Conservation (phyloP, 169 alveolate genomes). For the Cryptosporidium baileyi region DNA sequence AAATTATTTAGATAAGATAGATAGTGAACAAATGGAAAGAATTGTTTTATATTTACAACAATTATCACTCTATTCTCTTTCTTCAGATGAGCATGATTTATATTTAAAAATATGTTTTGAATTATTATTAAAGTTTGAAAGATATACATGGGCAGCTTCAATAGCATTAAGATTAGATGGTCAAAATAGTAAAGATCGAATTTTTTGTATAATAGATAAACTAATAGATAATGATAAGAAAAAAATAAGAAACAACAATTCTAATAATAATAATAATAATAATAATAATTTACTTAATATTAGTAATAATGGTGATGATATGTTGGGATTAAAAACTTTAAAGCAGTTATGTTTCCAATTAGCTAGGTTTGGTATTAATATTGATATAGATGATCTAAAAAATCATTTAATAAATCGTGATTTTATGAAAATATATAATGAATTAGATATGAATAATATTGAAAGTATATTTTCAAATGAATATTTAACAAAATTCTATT, state of each 20-base stretch:
- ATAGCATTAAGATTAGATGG: slow-evolving; percentile 48
- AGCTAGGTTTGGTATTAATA: slow-evolving; percentile 50
- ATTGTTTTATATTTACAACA: slow-evolving; percentile 77
- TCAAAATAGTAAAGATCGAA: slow-evolving; percentile 24
- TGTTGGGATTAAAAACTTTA: slow-evolving; percentile 62
- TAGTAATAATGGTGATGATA: not conserved
- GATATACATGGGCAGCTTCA: slow-evolving; percentile 35
- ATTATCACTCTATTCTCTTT: slow-evolving; percentile 77
- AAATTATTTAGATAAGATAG: slow-evolving; percentile 71
- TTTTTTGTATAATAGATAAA: slow-evolving; percentile 31
- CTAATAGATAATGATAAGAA: not conserved
- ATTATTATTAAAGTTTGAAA: slow-evolving; percentile 59
- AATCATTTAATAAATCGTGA: slow-evolving; percentile 21
- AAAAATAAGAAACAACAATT: slow-evolving; percentile 52
- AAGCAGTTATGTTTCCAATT: slow-evolving; percentile 67
- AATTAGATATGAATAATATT: slow-evolving; percentile 61
- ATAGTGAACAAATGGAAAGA: slow-evolving; percentile 77
- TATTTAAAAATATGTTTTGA: slow-evolving; percentile 74
- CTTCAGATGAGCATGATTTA: slow-evolving; percentile 73
- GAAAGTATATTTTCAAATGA: slow-evolving; percentile 85
- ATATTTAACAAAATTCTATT: slow-evolving; percentile 83
- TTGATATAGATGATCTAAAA: slow-evolving; percentile 61
- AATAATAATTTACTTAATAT: too few relatives aligned
- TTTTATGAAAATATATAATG: not conserved
- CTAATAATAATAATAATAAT: slow-evolving; percentile 22